A percentile compares a stretch with the other conserved stretches of the same genome.
Conservation (phyloP, 2,329 filamentous ascomycete species). For the Diaporthe longicolla region DNA sequence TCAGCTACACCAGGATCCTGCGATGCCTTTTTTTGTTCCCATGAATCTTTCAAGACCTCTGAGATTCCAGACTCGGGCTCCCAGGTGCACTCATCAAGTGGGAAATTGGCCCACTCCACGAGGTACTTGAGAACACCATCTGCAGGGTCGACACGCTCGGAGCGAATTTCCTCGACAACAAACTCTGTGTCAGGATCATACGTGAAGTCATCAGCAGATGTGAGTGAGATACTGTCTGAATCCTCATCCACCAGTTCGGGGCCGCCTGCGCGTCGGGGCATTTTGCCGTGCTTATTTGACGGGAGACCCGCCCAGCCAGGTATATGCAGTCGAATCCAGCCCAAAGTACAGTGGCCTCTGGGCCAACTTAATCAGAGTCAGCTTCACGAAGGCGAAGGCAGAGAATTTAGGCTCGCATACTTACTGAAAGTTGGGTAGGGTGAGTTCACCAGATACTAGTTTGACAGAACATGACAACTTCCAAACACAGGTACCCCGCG, state of each 20-base stretch:
- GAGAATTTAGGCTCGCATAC: background rate
- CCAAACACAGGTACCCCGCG: background rate
- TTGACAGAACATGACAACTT: background rate
- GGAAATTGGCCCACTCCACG: constrained; percentile 75
- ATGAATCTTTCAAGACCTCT: constrained; percentile 55
- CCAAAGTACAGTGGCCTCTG: background rate
- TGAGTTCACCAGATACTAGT: background rate
- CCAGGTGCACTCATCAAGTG: constrained; percentile 69
- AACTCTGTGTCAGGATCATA: constrained; percentile 63
- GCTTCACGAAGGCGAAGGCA: constrained; percentile 1
- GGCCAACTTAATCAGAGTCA: background rate
- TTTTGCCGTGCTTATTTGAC: constrained; percentile 6
- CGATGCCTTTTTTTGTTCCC: constrained; percentile 59
- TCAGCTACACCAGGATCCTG: constrained; percentile 51
- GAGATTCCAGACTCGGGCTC: constrained; percentile 63
- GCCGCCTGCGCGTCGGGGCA: constrained; percentile 3
- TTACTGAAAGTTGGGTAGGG: background rate
- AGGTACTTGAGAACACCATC: constrained; percentile 64
- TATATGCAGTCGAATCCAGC: background rate
- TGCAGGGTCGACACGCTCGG: constrained; percentile 54
- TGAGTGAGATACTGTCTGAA: constrained; percentile 69
- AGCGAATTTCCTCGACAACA: constrained; percentile 67
- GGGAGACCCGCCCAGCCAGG: background rate
- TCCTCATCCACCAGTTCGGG: constrained; percentile 49
- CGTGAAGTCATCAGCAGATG: constrained; percentile 60